These are phyloP conservation scores for Ophiostoma novo-ulmi DNA, from an alignment of 2,329 filamentous ascomycete species.

Conservation along the genomic window DNA sequence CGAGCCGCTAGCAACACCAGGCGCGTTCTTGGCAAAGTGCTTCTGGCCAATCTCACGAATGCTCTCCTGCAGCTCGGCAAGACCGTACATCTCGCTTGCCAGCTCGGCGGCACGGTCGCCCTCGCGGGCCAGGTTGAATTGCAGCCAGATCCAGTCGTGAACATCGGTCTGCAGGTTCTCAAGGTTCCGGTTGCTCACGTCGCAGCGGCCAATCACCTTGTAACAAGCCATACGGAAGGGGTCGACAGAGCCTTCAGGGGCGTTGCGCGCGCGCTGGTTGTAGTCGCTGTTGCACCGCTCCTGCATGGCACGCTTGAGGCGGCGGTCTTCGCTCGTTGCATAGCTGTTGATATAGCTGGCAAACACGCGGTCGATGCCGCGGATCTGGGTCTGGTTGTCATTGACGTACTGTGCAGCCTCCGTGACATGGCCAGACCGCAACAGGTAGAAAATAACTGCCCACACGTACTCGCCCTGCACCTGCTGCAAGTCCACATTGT, in stretches of 20 bases:
- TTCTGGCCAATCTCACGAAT: constrained; percentile 85
- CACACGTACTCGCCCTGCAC: constrained; percentile 81
- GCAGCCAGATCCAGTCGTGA: constrained; percentile 68
- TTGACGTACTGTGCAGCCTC: constrained; percentile 86
- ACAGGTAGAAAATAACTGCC: constrained; percentile 88
- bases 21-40: constrained; percentile 76
- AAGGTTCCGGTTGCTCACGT: constrained; percentile 59
- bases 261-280: constrained; percentile 75
- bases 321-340: constrained; percentile 67
- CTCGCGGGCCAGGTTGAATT: constrained; percentile 64
- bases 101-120: constrained; percentile 59
- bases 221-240: constrained; percentile 97
- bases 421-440: constrained; percentile 75
- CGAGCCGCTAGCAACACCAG: constrained; percentile 67
- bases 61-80: constrained; percentile 66
- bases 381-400: constrained; percentile 72
- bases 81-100: constrained; percentile 60
- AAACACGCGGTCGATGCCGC: constrained; percentile 86
- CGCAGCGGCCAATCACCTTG: constrained; percentile 85
- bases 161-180: constrained; percentile 60
- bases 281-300: constrained; percentile 88
- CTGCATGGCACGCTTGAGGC: constrained; percentile 72
- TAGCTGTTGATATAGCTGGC: constrained; percentile 82
- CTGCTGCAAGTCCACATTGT: constrained; percentile 74
- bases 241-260: constrained; percentile 80